Evolutionary conservation across 2,329 filamentous ascomycete species (phyloP), one percentile per base, ranked within the genome.

Genomic region (Fusarium torulosum): DNA sequence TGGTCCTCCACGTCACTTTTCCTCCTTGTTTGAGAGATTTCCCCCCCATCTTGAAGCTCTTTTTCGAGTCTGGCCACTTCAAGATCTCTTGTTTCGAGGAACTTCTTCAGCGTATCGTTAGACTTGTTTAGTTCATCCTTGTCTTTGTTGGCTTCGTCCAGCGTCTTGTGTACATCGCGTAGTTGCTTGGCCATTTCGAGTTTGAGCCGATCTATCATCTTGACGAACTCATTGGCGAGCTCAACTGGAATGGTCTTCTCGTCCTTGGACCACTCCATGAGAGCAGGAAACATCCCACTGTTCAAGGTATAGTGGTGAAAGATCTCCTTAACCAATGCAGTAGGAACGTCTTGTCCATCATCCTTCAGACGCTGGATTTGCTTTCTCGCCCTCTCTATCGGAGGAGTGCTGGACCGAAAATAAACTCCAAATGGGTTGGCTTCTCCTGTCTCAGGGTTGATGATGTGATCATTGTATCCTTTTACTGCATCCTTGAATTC

Each of bases 331-430:
- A 15, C 56, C 42, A 58, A 37, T 4, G 40, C 47, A n/a, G 27
- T 3, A 7, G 58, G 40, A 11, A 72, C 21, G 1, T 50, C 29
- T 7, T 45, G 23, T 15, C 56, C 56, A 17, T 54, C 38, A 7
- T 57, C 40, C n/a, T 38, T n/a, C 14, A 72, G 50, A 6, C 40
- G n/a, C 13, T 60, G 23, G 7, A 63, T 20, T 7, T 57, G 27
- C 42, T 59, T 69, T 42, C 51, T 14, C 3, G 59, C 64, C 31
- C 53, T 49, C 29, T 67, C 57, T 8, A 52, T n/a, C 0, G 67
- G 67, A 29, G 59, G 69, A 20, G 61, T 72, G 25, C 51, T 49
- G 11, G 67, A 45, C 15, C 70, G 44, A 31, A 67, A 17, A 15
- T 69, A 59, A 15, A 21, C 20, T 3, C 58, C 59, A 9, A 67